Base-by-base conservation (phyloP, 2,329 filamentous ascomycete genomes). In the Juglanconis oblonga region DNA sequence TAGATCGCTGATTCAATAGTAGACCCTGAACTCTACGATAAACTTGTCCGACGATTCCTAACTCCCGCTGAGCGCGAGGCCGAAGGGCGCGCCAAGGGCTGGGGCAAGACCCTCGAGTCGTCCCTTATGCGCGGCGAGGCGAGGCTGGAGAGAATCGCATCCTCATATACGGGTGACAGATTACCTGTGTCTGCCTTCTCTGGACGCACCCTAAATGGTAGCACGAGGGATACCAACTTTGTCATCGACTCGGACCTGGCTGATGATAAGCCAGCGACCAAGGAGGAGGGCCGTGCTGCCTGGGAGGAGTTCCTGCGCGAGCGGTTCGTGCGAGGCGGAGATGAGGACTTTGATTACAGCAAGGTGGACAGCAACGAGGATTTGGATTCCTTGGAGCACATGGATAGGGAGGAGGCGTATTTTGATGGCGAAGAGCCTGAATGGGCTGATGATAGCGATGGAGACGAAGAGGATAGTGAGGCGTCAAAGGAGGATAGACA, bases 21-120 rank as follows among this genome's bases (percentile, higher is more conserved):
- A 82, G 90, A 95, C 74, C 91, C 92, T 1, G 77, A 94, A 8
- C 82, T 96, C 36, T 96, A 96, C 77, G 90, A 96, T 72, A 83
- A 85, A 56, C 81, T 96, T 31, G 84, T 97, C 62, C 86, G 91
- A 55, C 86, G 85, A 55, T 93, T 92, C 71, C 90, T 93, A 65
- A 87, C 87, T 1, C 76, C 87, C 3, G 78, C 81, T 4, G 91
- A 96, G 74, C 85, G 91, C 56, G 86, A 92, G 70, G 82, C 82
- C 6, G 90, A 94, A 67, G 89, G 87, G 8, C 85, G 85, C 48
- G 76, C 79, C 8, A 92, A 92, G 70, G 92, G 92, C 10, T 95
- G 92, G 72, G 89, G 89, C 1, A 89, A 90, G 31, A 82, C 89
- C 11, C 81, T 96, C 5, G 89, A 96, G 70, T 87, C 90, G 1